Conservation (phyloP, 306 rosid genomes). For the Urtica urens region DNA sequence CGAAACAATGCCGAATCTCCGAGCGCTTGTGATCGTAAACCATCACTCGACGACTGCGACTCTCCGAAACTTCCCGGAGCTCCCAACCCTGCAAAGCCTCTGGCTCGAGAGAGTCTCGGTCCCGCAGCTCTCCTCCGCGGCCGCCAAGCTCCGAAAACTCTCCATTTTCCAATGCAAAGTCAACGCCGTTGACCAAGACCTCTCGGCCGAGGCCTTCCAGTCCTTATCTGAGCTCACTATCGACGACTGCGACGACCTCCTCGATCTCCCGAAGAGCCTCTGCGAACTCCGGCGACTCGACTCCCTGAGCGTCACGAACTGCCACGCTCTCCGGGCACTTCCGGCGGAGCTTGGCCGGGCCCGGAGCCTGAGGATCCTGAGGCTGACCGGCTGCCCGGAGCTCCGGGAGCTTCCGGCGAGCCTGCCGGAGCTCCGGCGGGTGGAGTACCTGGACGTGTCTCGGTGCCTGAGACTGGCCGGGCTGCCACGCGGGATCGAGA, state of each 20-base stretch:
- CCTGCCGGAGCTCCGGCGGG: conserved; percentile 31
- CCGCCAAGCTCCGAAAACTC: conserved; percentile 35
- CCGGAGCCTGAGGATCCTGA: conserved; percentile 36
- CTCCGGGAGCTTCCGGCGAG: conserved; percentile 43
- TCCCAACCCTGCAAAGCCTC: conserved; percentile 45
- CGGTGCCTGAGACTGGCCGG: conserved; percentile 49
- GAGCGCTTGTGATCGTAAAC: conserved; percentile 56
- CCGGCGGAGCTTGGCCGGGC: conserved; percentile 49
- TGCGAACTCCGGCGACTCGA: conserved; percentile 40
- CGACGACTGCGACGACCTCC: conserved; percentile 67
- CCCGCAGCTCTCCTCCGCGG: conserved; percentile 30
- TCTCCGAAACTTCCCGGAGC: conserved; percentile 38
- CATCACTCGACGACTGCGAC: conserved; percentile 41
- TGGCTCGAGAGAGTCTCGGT: conserved; percentile 79
- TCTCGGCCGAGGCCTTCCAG: conserved; percentile 41
- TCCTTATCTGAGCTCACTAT: conserved; percentile 53
- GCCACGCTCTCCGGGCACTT: conserved; percentile 44
- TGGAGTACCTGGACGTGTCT: conserved; percentile 65
- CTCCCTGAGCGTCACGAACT: conserved; percentile 61
- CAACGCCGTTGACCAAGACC: conserved; percentile 19
- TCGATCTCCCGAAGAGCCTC: conserved; percentile 48
- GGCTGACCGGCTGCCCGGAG: conserved; percentile 66
- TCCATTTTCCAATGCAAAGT: conserved; percentile 53
- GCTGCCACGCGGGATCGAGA: conserved; percentile 50
- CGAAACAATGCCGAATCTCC: conserved; percentile 64